Evolutionary conservation across 2,329 filamentous ascomycete genomes (phyloP).

Genomic region (Ophioceras dolichostomum): DNA sequence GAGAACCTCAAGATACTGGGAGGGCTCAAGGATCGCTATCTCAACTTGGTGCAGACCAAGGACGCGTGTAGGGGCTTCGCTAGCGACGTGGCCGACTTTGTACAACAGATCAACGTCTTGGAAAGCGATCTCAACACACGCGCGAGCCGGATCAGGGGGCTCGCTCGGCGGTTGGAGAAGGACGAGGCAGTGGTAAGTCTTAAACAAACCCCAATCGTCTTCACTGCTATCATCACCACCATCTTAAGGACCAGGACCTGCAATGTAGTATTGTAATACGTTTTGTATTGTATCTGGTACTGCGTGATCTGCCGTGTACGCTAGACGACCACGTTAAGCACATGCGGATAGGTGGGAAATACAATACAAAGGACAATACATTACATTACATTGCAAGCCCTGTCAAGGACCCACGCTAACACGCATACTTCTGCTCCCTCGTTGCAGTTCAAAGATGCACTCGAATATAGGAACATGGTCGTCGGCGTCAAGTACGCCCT

Average conservation of each 20-base stretch:
- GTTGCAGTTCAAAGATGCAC: slow-evolving; percentile 13
- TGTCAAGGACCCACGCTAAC: no score
- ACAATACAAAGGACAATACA: no score
- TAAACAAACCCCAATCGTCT: no score
- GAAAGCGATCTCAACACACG: slow-evolving; percentile 8
- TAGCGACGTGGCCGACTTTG: slow-evolving; percentile 6
- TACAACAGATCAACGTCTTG: slow-evolving; percentile 5
- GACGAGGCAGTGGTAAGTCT: slow-evolving; percentile 8
- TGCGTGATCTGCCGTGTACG: no score
- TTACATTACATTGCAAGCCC: no score
- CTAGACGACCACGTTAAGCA: no score
- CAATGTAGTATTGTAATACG: no score
- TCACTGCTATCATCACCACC: no score
- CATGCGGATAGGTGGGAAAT: no score
- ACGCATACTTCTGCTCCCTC: no score
- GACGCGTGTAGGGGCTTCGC: slow-evolving; percentile 3
- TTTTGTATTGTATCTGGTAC: no score
- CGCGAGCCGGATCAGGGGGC: slow-evolving; percentile 5
- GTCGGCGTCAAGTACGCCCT: slow-evolving; percentile 11
- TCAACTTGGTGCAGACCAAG: slow-evolving; percentile 3
- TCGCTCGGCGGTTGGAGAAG: slow-evolving; percentile 8
- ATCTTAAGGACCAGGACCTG: no score
- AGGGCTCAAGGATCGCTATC: slow-evolving; percentile 8
- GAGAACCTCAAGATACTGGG: slow-evolving; percentile 9
- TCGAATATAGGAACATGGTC: slow-evolving; percentile 12